phyloP scores from a whole-genome alignment of 306 rosid species.

The Cyclanthera cordifolia region DNA sequence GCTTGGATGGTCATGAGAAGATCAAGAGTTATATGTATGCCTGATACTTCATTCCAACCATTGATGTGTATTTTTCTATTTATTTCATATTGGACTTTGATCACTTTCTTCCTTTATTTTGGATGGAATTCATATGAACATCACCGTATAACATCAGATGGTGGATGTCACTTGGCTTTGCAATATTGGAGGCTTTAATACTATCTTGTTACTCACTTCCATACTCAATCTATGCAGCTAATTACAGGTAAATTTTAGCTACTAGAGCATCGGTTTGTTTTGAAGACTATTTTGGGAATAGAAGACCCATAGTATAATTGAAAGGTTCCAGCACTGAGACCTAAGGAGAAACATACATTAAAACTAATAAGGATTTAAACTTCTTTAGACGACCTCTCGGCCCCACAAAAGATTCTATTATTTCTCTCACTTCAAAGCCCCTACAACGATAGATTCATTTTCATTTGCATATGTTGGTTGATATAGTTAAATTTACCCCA shows the following conservation, averaged over 20 bases:
- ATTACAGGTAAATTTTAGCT: conserved; percentile 46
- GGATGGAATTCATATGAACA: conserved; percentile 16
- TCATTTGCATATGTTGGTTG: not conserved
- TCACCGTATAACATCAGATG: conserved; percentile 48
- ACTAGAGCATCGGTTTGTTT: conserved; percentile 5
- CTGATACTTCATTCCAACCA: conserved; percentile 50
- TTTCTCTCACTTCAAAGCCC: too few relatives aligned
- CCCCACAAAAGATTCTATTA: too few relatives aligned
- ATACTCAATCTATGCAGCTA: conserved; percentile 69
- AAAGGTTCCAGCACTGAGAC: too few relatives aligned
- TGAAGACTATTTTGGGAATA: conserved; percentile 1
- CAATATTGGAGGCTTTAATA: conserved; percentile 72
- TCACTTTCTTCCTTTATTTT: conserved; percentile 15
- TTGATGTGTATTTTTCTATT: conserved; percentile 35
- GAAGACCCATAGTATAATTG: too few relatives aligned
- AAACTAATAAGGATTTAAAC: too few relatives aligned
- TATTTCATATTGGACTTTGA: conserved; percentile 1
- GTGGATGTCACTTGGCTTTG: conserved; percentile 98
- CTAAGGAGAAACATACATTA: too few relatives aligned
- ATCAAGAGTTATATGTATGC: conserved; percentile 98
- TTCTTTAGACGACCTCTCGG: too few relatives aligned
- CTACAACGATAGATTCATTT: too few relatives aligned
- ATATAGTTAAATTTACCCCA: too few relatives aligned
- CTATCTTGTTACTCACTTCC: conserved; percentile 86
- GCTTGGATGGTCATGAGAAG: conserved; percentile 94